Evolutionary conservation across 441 rosid genomes (phyloP), one percentile per base, ranked within the genome.

Genomic region (Erysimum cheiri): DNA sequence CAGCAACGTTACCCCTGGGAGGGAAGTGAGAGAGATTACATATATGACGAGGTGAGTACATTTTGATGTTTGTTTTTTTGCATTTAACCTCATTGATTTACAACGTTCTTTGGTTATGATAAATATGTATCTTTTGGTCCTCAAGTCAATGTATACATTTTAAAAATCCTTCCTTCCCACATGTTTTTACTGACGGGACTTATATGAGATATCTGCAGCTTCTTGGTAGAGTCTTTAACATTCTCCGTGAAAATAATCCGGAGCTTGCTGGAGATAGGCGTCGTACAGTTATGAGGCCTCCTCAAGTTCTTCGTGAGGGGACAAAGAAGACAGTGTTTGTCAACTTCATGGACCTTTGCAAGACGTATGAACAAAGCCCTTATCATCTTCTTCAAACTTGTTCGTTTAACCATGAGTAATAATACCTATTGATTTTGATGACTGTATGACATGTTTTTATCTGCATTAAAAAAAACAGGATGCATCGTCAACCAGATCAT

Each of bases 401-500:
- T 29, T 60, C 4, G 14, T 11, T 39, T 46, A 46, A 29, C 28
- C 44, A 46, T 29, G 12, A 36, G 13, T 43, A 5, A 19, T 74
- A 29, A 15, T 60, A 57, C 12, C 24, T 50, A 22, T 19, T 24
- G 8, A 55, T 10, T 40, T 52, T 66, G 49, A 58, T 31, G 55
- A 53, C 32, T 46, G 17, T 29, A 4, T 60, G 43, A 22, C 66
- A 40, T 64, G 14, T 17, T 39, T 39, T 39, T 39, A 13, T 63
- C 26, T 52, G 54, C 35, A 2, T 17, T 8, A 0, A 55, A 26
- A 5, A 36, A 62, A 17, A 3, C 59, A 92, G 96, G 77, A 90
- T 92, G 98, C 98, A 92, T 76, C 84, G 92, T 41, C 95, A 90
- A 69, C 91, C 96, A 5, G 96, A 90, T 72, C 97, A 93, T 79